Evolutionary conservation across 805 yeast genomes (phyloP), one percentile per base, ranked within the genome.

Genomic region (Yamadazyma akitaensis): DNA sequence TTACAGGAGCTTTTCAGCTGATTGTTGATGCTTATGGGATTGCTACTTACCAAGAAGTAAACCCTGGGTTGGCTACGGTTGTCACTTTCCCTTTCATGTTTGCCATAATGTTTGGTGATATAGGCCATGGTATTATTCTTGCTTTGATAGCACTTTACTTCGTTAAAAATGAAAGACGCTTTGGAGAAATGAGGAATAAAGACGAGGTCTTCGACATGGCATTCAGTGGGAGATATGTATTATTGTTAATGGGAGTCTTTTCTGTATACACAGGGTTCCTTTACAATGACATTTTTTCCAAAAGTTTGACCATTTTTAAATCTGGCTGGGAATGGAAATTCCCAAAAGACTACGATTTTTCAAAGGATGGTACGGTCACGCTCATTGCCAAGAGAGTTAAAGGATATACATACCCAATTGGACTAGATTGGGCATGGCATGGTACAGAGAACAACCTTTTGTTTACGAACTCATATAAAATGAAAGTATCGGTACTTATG

Each of bases 141-240:
- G 62, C 77, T 26, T 60, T 82, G 53, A 83, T 80, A 17, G 86
- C 86, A 11, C 51, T 73, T 16, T 59, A 67, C 3, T 63, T 85
- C 48, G 84, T 84, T 9, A 57, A 72, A 37, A 79, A 80, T 50
- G 90, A 85, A 60, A 64, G 62, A 44, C 62, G 63, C 34, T 70
- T 84, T 44, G 78, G 72, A 19, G 66, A 67, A 21, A 76, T 80
- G 77, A 63, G 68, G 47, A 79, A 79, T 51, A 75, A 84, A 56
- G 90, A 81, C 60, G 91, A 85, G 64, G 84, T 85, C 25, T 82
- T 82, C 53, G 91, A 83, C 55, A 85, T 85, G 91, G 87, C 88
- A 0, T 85, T 68, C 58, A 71, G 76, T 31, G 91, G 91, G 39
- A 72, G 91, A 51, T 85, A 85, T 59, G 82, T 85, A 43, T 65